Evolutionary conservation across 2,329 filamentous ascomycete species (phyloP).

Genomic region (Akanthomyces lecanii): DNA sequence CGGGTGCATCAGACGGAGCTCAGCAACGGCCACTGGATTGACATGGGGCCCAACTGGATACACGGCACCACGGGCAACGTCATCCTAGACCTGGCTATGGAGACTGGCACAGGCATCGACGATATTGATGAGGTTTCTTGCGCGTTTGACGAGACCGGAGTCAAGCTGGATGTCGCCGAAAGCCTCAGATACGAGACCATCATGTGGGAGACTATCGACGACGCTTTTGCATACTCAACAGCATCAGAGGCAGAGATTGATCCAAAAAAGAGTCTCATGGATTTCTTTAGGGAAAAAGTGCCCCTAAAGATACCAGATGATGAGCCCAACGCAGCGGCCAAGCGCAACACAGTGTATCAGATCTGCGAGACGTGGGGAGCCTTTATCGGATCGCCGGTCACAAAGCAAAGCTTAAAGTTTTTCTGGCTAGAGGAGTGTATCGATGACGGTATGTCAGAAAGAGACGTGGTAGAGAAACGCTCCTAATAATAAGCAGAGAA

Average conservation of each 20-base stretch:
- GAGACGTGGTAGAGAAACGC: not conserved
- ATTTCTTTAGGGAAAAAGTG: conserved; percentile 49
- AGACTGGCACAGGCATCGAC: conserved; percentile 50
- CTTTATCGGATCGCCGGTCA: conserved; percentile 63
- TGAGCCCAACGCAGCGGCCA: conserved; percentile 36
- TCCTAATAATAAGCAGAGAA: conserved; percentile 42
- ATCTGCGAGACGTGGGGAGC: conserved; percentile 65
- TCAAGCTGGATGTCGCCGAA: conserved; percentile 43
- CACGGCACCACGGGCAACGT: conserved; percentile 70
- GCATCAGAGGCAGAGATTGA: conserved; percentile 46
- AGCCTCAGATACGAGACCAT: conserved; percentile 46
- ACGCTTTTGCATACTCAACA: conserved; percentile 65
- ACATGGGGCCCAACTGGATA: conserved; percentile 74
- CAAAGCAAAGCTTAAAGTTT: conserved; percentile 66
- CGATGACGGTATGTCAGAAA: conserved; percentile 51
- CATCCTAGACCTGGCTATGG: conserved; percentile 60
- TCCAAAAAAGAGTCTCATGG: conserved; percentile 44
- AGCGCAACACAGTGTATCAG: conserved; percentile 43
- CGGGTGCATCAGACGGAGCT: conserved; percentile 52
- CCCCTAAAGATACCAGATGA: conserved; percentile 43
- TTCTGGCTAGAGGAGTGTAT: conserved; percentile 77
- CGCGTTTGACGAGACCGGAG: conserved; percentile 54
- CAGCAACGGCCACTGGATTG: conserved; percentile 46
- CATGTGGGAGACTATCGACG: conserved; percentile 65
- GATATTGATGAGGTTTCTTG: conserved; percentile 50